Conservation (phyloP, 2,329 filamentous ascomycete genomes). For the Aspergillus intermedius region DNA sequence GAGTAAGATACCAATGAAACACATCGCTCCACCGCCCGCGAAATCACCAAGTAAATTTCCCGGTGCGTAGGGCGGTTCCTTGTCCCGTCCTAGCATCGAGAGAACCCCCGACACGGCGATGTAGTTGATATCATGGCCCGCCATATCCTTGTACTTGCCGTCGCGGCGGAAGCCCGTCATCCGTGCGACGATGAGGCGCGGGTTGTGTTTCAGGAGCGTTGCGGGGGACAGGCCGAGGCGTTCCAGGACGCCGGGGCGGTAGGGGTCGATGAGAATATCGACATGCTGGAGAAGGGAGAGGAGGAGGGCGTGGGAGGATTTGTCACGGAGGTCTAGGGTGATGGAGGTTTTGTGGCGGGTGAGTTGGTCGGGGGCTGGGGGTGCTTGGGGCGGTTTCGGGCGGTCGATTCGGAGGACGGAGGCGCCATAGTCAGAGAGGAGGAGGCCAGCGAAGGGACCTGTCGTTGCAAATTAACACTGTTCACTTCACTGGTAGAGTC, state of each 20-base stretch:
- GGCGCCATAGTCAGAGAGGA: constrained; percentile 85
- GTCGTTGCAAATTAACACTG: constrained; percentile 5
- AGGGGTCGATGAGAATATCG: constrained; percentile 88
- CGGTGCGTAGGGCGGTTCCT: constrained; percentile 68
- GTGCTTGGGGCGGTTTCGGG: constrained; percentile 38
- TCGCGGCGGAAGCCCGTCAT: constrained; percentile 88
- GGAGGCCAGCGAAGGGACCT: constrained; percentile 83
- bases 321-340: constrained; percentile 68
- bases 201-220: constrained; percentile 61
- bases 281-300: constrained; percentile 55
- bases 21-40: constrained; percentile 75
- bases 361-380: constrained; percentile 57
- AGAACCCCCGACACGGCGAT: constrained; percentile 80
- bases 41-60: constrained; percentile 85
- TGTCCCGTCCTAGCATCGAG: constrained; percentile 63
- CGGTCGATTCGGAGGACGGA: constrained; percentile 81
- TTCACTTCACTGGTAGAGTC: background rate
- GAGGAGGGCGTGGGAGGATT: constrained; percentile 58
- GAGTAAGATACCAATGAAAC: constrained; percentile 75
- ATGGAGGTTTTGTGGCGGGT: constrained; percentile 77
- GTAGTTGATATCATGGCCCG: constrained; percentile 95
- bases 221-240: constrained; percentile 70
- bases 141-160: constrained; percentile 79
- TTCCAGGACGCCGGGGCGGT: constrained; percentile 84
- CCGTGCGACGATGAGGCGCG: constrained; percentile 69